phyloP scores from a whole-genome alignment of 441 rosid species.

The Pelargonium australe region DNA sequence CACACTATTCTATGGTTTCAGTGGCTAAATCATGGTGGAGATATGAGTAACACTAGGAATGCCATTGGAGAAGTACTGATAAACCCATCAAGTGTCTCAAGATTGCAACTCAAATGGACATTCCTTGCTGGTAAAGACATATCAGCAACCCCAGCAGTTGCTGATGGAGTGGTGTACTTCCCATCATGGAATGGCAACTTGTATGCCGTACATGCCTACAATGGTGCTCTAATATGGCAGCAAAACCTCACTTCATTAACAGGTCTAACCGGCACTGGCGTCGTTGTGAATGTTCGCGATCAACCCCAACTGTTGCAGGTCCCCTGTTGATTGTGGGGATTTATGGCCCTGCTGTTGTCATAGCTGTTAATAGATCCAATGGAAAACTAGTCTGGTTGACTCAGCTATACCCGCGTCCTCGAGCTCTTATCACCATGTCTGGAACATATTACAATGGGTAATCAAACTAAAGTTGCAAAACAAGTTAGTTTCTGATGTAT shows the following conservation, averaged over 20 bases:
- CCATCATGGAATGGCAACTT: conserved; percentile 44
- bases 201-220: conserved; percentile 36
- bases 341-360: conserved; percentile 35
- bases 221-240: conserved; percentile 34
- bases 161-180: conserved; percentile 35
- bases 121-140: conserved; percentile 43
- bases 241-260: conserved; percentile 33
- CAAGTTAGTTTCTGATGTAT: no score
- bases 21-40: conserved; percentile 42
- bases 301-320: conserved; percentile 28
- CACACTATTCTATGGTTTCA: conserved; percentile 16
- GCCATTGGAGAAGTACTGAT: conserved; percentile 28
- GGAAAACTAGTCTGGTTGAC: conserved; percentile 35
- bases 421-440: conserved; percentile 29
- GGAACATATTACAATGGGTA: conserved; percentile 32
- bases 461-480: no score
- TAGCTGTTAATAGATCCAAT: conserved; percentile 21
- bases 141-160: conserved; percentile 37
- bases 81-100: conserved; percentile 22
- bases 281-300: conserved; percentile 27
- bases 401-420: conserved; percentile 27
- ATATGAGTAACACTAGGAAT: conserved; percentile 27
- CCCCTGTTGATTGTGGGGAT: conserved; percentile 29
- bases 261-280: conserved; percentile 26
- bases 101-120: conserved; percentile 31